phyloP scores from a whole-genome alignment of 1,284 basidiomycete species.

The Cystodermella granulosa region DNA sequence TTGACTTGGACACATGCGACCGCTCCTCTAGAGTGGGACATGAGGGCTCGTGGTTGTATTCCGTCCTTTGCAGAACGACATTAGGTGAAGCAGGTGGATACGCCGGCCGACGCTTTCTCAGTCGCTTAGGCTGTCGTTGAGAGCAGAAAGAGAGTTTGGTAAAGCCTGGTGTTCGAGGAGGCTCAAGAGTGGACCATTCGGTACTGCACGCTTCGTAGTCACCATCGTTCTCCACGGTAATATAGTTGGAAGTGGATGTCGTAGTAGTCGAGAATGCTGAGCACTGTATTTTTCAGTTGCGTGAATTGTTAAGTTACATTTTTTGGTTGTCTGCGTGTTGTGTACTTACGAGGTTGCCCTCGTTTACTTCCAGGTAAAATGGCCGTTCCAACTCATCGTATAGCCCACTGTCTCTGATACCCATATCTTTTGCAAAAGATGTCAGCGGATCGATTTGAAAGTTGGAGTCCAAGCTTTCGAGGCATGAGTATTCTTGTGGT shows the following conservation, averaged over 20 bases:
- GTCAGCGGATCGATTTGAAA: conserved; percentile 29
- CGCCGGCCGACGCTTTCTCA: no score
- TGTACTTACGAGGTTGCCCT: no score
- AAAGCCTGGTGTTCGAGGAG: conserved; percentile 8
- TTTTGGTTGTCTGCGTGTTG: conserved; percentile 4
- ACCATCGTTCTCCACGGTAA: conserved; percentile 16
- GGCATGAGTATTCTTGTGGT: conserved; percentile 25
- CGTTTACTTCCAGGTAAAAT: no score
- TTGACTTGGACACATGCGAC: no score
- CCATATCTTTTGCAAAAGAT: conserved; percentile 16
- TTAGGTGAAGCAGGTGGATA: no score
- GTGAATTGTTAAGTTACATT: conserved; percentile 1
- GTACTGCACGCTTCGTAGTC: conserved; percentile 11
- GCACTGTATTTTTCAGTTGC: conserved; percentile 13
- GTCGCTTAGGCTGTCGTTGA: background rate
- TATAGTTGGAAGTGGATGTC: conserved; percentile 23
- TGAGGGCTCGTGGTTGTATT: no score
- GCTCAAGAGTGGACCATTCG: conserved; percentile 21
- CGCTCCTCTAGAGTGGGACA: no score
- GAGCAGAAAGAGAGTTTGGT: background rate
- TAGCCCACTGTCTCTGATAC: no score
- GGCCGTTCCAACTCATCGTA: no score
- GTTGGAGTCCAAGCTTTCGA: no score
- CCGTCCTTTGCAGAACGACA: no score
- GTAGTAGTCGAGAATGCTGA: conserved; percentile 18